A percentile compares a stretch with the other conserved stretches of the same genome.
Conservation (phyloP, 352 stramenopile genomes). For the Halophytophthora batemanensis region DNA sequence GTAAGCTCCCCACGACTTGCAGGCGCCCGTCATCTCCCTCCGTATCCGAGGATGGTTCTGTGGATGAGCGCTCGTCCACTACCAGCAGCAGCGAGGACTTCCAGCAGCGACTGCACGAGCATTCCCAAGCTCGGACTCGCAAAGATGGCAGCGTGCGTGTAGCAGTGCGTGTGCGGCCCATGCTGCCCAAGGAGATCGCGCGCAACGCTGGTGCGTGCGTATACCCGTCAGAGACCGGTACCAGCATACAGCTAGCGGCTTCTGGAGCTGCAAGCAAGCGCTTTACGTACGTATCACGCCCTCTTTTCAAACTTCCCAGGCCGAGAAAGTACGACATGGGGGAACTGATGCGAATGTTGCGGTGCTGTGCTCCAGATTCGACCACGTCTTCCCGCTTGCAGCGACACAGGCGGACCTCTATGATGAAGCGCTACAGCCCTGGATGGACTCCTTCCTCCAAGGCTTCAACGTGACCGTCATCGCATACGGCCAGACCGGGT, state of each 20-base stretch:
- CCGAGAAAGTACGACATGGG: not conserved
- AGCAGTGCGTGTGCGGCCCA: slow-evolving; percentile 71
- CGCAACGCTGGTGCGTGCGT: slow-evolving; percentile 46
- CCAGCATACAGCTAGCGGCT: too few relatives aligned
- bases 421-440: slow-evolving; percentile 64
- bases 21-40: slow-evolving; percentile 1
- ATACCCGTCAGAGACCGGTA: too few relatives aligned
- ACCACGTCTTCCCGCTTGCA: slow-evolving; percentile 71
- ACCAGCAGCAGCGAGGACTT: slow-evolving; percentile 14
- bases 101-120: slow-evolving; percentile 15
- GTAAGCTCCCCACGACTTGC: not conserved
- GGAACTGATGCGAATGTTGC: not conserved
- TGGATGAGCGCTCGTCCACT: slow-evolving; percentile 11
- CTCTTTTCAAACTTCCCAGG: not conserved
- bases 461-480: slow-evolving; percentile 90
- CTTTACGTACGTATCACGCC: slow-evolving; percentile 56
- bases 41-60: slow-evolving; percentile 22
- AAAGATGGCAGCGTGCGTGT: slow-evolving; percentile 76
- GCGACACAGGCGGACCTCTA: slow-evolving; percentile 70
- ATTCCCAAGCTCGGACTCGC: slow-evolving; percentile 18
- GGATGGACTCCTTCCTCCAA: slow-evolving; percentile 81
- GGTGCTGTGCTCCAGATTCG: slow-evolving; percentile 40
- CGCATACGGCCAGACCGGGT: slow-evolving; percentile 83
- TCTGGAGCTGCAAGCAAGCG: slow-evolving; percentile 24
- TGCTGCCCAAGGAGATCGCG: slow-evolving; percentile 74